A percentile compares a stretch with the other conserved stretches of the same genome.
Conservation (phyloP, 1,284 basidiomycete genomes). For the Papiliotrema fonsecae region DNA sequence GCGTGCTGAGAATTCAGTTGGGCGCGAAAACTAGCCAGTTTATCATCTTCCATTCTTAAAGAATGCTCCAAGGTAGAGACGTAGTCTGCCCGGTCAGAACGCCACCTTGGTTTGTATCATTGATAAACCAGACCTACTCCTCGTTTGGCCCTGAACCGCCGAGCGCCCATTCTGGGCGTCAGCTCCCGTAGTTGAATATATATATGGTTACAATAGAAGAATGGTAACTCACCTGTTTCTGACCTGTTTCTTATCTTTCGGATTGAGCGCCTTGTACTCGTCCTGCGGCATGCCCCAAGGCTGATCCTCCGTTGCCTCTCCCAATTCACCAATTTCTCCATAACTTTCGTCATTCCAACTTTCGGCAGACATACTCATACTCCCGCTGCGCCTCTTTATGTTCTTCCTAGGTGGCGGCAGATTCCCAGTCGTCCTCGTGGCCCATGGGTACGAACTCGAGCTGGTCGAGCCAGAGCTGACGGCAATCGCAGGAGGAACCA, state of each 20-base stretch:
- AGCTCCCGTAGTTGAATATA: no score
- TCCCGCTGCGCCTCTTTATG: no score
- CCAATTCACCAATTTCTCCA: neutral
- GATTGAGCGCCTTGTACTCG: conserved; percentile 38
- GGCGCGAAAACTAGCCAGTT: conserved; percentile 13
- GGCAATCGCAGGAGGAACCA: no score
- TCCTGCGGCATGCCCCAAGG: conserved; percentile 46
- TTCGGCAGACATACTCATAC: conserved; percentile 6
- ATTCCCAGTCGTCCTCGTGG: no score
- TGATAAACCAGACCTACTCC: conserved; percentile 28
- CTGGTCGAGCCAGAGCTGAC: no score
- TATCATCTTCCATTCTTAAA: conserved; percentile 17
- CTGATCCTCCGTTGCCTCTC: conserved; percentile 18
- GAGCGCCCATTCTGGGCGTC: conserved; percentile 31
- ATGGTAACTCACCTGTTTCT: conserved; percentile 32
- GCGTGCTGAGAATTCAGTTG: conserved; percentile 23
- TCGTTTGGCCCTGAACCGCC: conserved; percentile 41
- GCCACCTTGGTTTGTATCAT: neutral
- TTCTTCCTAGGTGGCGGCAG: no score
- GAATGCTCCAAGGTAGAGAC: conserved; percentile 20
- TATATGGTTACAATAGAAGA: neutral
- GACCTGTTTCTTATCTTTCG: conserved; percentile 44
- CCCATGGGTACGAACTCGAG: no score
- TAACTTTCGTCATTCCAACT: conserved; percentile 12
- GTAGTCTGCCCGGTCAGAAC: conserved; percentile 22